Evolutionary conservation across 495 filamentous ascomycete species (phyloP).

Genomic region (Pyronema domesticum): DNA sequence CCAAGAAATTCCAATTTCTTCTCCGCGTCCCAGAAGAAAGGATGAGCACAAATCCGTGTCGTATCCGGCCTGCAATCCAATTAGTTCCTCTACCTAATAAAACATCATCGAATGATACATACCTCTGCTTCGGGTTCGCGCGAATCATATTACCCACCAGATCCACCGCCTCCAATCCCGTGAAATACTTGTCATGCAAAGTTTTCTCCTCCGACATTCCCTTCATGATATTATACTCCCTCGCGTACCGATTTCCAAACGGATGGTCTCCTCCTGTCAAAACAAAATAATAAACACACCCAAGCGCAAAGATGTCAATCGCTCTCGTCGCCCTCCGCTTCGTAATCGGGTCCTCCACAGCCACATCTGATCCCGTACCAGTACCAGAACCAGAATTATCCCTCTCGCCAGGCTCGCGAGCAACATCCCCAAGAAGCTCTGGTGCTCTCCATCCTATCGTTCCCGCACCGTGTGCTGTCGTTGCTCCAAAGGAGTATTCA

Average conservation of each 20-base stretch:
- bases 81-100: slow-evolving; percentile 1
- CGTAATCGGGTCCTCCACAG: slow-evolving; percentile 42
- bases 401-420: slow-evolving; percentile 26
- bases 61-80: slow-evolving; percentile 40
- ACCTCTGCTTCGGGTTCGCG: slow-evolving; percentile 48
- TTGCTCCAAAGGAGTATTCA: slow-evolving; percentile 82
- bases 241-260: slow-evolving; percentile 86
- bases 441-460: slow-evolving; percentile 94
- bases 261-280: slow-evolving; percentile 82
- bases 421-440: slow-evolving; percentile 74
- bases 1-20: slow-evolving; percentile 80
- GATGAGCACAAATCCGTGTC: slow-evolving; percentile 63
- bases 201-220: slow-evolving; percentile 47
- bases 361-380: slow-evolving; percentile 37
- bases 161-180: slow-evolving; percentile 69
- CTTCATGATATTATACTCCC: slow-evolving; percentile 91
- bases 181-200: slow-evolving; percentile 47
- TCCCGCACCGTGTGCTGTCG: slow-evolving; percentile 81
- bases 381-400: slow-evolving; percentile 21
- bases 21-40: slow-evolving; percentile 86
- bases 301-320: slow-evolving; percentile 92
- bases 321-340: slow-evolving; percentile 77
- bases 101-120: slow-evolving; percentile 11
- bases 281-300: slow-evolving; percentile 92
- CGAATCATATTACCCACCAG: slow-evolving; percentile 70